Conservation (phyloP, 192 early-diverging fungal species). For the Entophlyctis luteolus region DNA sequence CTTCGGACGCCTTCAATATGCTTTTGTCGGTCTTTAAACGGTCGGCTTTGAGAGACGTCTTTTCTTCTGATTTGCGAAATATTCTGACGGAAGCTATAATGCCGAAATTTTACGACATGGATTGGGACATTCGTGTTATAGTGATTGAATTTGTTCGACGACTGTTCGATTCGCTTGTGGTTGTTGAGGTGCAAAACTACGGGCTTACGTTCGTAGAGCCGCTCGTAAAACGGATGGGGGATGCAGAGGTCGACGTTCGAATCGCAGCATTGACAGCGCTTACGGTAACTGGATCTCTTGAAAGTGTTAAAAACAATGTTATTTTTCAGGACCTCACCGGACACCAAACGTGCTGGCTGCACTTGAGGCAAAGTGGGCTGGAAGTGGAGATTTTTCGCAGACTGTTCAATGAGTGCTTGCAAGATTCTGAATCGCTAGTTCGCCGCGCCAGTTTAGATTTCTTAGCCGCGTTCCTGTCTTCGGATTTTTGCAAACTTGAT, state of each 20-base stretch:
- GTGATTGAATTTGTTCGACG: not conserved
- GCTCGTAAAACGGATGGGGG: not conserved
- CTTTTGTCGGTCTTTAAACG: no score
- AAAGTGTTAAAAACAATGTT: not conserved
- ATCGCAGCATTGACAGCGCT: not conserved
- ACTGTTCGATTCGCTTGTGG: not conserved
- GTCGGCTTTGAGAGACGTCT: no score
- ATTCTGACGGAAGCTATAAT: conserved; percentile 4
- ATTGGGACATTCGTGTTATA: conserved; percentile 7
- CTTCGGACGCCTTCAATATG: no score
- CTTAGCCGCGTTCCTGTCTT: not conserved
- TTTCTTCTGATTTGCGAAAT: no score
- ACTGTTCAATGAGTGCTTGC: no score
- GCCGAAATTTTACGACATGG: conserved; percentile 12
- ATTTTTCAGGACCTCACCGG: not conserved
- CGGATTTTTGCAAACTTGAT: not conserved
- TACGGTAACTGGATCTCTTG: not conserved
- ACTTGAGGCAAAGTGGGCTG: no score
- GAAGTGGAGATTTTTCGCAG: no score
- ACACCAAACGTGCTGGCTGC: no score
- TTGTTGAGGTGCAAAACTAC: not conserved
- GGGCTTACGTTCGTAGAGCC: not conserved
- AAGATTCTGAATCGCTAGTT: conserved; percentile 21
- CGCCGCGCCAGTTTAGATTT: conserved; percentile 1
- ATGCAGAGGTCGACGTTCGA: conserved; percentile 8